Percentiles rank a stretch among this genome's conserved stretches.
phyloP scores from a whole-genome alignment of 2,329 filamentous ascomycete species.

The Oidium heveae region DNA sequence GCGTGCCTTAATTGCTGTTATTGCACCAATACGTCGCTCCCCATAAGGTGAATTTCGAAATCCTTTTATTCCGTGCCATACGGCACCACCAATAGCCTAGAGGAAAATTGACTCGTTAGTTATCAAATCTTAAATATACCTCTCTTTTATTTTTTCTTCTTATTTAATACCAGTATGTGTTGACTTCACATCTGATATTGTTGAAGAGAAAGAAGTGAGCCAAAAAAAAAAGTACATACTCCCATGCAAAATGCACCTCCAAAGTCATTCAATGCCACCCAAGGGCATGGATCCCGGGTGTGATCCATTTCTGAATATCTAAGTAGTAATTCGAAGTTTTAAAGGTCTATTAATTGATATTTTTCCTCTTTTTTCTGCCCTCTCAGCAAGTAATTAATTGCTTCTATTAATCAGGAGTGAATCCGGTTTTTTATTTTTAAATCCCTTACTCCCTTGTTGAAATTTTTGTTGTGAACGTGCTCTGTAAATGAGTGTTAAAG shows the following conservation, averaged over 20 bases:
- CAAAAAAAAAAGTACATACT: slow-evolving; percentile 33
- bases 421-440: too few species aligned
- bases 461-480: too few species aligned
- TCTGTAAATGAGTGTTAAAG: too few species aligned
- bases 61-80: slow-evolving; percentile 95
- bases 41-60: slow-evolving; percentile 77
- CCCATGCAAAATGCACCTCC: slow-evolving; percentile 95
- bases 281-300: slow-evolving; percentile 87
- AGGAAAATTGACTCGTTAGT: not conserved
- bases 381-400: too few species aligned
- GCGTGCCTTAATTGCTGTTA: slow-evolving; percentile 93
- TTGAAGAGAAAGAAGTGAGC: too few species aligned
- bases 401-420: too few species aligned
- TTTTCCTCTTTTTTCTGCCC: too few species aligned
- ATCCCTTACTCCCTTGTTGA: too few species aligned
- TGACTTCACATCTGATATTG: too few species aligned
- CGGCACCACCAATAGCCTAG: slow-evolving; percentile 50
- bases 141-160: not conserved
- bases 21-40: slow-evolving; percentile 80
- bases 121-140: not conserved
- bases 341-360: too few species aligned
- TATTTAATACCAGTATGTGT: not conserved
- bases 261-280: slow-evolving; percentile 91
- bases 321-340: too few species aligned
- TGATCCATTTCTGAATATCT: slow-evolving; percentile 47